phyloP scores from a whole-genome alignment of 228 moss, liverwort and hornwort genomes.

The Sphagnum magellanicum region DNA sequence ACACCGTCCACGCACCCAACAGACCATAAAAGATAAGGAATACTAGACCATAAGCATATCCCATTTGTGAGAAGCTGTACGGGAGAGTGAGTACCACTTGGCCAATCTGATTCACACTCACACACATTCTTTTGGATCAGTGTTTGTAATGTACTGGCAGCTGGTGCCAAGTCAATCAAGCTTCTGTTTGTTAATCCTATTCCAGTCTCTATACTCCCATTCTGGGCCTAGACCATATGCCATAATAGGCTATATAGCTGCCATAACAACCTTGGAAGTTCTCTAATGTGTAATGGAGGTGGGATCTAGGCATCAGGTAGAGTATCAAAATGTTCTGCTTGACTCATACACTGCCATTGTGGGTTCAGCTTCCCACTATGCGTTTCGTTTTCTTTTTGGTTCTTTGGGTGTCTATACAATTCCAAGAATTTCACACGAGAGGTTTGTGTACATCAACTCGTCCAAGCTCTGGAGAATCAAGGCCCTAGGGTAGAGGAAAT shows the following conservation, averaged over 20 bases:
- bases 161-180: neutral
- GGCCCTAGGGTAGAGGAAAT: neutral
- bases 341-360: too few relatives aligned
- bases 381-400: neutral
- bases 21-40: constrained; percentile 30
- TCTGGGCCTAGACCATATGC: too few relatives aligned
- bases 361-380: neutral
- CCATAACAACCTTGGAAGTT: neutral
- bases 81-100: constrained; percentile 61
- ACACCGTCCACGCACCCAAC: constrained; percentile 57
- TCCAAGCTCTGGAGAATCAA: too few relatives aligned
- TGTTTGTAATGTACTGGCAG: neutral
- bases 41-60: constrained; percentile 24
- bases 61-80: constrained; percentile 68
- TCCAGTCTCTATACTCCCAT: too few relatives aligned
- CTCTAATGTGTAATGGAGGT: neutral
- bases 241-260: neutral
- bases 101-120: constrained; percentile 34
- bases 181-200: neutral
- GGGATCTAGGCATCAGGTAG: too few relatives aligned
- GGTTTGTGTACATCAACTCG: neutral
- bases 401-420: too few relatives aligned
- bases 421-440: too few relatives aligned
- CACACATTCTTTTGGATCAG: neutral
- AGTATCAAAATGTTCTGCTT: too few relatives aligned